Percentiles rank a stretch among this genome's conserved stretches.
Conservation (phyloP, 768 basidiomycete genomes). For the Termitomyces sp. region DNA sequence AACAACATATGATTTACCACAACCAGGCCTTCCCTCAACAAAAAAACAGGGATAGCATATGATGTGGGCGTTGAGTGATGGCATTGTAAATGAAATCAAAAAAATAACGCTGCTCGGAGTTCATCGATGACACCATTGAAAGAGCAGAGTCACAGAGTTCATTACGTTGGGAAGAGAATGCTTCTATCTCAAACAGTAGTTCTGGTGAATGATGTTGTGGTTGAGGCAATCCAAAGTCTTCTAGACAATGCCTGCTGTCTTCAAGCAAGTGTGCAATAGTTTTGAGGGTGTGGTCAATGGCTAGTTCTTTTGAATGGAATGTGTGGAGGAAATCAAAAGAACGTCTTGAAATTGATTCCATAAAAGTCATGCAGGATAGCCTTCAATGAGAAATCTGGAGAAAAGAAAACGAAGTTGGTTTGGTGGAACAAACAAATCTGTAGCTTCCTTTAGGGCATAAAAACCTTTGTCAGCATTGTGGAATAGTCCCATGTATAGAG, state of each 20-base stretch:
- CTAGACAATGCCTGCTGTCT: neutral
- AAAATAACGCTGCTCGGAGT: neutral
- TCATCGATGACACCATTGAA: neutral
- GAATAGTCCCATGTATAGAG: neutral
- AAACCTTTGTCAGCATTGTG: neutral
- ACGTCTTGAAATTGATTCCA: neutral
- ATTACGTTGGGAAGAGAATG: neutral
- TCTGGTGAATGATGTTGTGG: neutral
- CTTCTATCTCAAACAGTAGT: neutral
- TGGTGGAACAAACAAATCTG: neutral
- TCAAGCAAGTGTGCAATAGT: neutral
- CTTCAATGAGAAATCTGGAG: neutral
- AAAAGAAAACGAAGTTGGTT: neutral
- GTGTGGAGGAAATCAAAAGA: neutral
- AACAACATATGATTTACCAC: neutral
- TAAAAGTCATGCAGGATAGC: neutral
- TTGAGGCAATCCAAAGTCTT: neutral
- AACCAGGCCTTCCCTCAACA: neutral
- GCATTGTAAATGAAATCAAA: neutral
- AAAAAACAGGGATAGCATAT: neutral
- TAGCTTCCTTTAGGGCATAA: neutral
- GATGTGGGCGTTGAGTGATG: neutral
- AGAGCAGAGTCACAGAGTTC: neutral
- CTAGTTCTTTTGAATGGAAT: neutral
- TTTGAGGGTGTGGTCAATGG: neutral